These are phyloP conservation scores for Flaveria bidentis DNA, from an alignment of 129 eudicot genomes.

Conservation along the genomic window DNA sequence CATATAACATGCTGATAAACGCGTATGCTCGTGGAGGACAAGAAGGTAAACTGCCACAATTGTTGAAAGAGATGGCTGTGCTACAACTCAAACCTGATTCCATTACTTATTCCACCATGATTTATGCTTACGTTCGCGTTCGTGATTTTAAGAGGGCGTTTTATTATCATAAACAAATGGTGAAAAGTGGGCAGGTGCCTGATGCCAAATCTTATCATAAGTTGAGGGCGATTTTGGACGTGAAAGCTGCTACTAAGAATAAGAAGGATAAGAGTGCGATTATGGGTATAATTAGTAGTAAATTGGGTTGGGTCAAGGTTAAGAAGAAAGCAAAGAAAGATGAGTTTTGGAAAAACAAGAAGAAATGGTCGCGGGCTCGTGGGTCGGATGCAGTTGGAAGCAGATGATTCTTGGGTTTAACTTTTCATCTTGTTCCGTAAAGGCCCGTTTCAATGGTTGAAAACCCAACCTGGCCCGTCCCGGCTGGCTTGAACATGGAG, in stretches of 20 bases:
- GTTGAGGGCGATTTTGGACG: conserved; percentile 79
- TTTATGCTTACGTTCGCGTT: conserved; percentile 80
- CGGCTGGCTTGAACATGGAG: not conserved
- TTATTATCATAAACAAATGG: conserved; percentile 88
- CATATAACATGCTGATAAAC: conserved; percentile 90
- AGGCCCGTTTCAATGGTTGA: not conserved
- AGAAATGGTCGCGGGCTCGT: conserved; percentile 43
- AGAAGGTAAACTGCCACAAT: conserved; percentile 70
- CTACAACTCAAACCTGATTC: conserved; percentile 82
- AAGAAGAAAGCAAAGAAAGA: conserved; percentile 86
- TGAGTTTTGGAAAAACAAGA: conserved; percentile 89
- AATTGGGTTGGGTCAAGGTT: conserved; percentile 65
- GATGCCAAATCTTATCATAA: conserved; percentile 78
- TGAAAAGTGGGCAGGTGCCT: conserved; percentile 87
- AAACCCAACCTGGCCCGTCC: not conserved
- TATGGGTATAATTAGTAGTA: conserved; percentile 80
- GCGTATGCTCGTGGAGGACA: conserved; percentile 92
- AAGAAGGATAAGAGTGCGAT: conserved; percentile 89
- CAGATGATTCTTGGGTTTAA: conserved; percentile 23
- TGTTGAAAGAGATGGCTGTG: conserved; percentile 79
- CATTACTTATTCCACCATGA: conserved; percentile 82
- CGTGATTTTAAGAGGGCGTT: conserved; percentile 92
- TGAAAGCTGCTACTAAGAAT: conserved; percentile 75
- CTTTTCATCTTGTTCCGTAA: conserved; percentile 8
- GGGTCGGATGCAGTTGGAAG: conserved; percentile 38